These are phyloP conservation scores for Penicillium sp. DNA, from an alignment of 2,329 filamentous ascomycete genomes.

Conservation along the genomic window DNA sequence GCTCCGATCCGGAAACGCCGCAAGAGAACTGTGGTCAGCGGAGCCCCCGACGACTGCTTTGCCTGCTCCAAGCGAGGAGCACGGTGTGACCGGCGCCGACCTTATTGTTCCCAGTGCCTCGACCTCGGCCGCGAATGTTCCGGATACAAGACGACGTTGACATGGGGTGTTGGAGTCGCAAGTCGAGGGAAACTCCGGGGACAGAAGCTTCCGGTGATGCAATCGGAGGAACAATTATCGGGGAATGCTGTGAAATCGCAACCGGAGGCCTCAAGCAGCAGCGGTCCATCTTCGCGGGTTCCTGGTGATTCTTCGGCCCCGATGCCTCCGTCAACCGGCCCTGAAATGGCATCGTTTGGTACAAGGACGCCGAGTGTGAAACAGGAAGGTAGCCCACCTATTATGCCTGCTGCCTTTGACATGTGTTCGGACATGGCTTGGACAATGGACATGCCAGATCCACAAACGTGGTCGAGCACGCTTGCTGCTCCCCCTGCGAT, in stretches of 20 bases:
- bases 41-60: constrained; percentile 91
- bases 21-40: constrained; percentile 77
- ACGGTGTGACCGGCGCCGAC: constrained; percentile 81
- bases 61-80: constrained; percentile 74
- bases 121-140: constrained; percentile 87
- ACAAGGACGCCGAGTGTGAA: constrained; percentile 2
- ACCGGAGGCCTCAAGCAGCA: constrained; percentile 5
- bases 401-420: constrained; percentile 11
- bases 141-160: constrained; percentile 92
- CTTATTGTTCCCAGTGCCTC: constrained; percentile 90
- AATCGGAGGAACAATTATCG: constrained; percentile 37
- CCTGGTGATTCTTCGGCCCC: constrained; percentile 4
- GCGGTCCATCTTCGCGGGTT: constrained; percentile 7
- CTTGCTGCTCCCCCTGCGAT: constrained; percentile 15
- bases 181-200: constrained; percentile 90
- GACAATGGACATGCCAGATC: constrained; percentile 20
- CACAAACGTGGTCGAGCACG: constrained; percentile 17
- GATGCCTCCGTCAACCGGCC: constrained; percentile 1
- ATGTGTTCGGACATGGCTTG: constrained; percentile 14
- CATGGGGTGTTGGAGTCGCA: constrained; percentile 91
- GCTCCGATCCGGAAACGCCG: constrained; percentile 57
- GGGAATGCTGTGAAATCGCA: constrained; percentile 13
- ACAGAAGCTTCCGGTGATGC: constrained; percentile 59
- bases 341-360: constrained; percentile 6
- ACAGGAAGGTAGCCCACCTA: constrained; percentile 4